Evolutionary conservation across 768 basidiomycete species (phyloP), one percentile per base, ranked within the genome.

Genomic region (Amanita molliuscula): DNA sequence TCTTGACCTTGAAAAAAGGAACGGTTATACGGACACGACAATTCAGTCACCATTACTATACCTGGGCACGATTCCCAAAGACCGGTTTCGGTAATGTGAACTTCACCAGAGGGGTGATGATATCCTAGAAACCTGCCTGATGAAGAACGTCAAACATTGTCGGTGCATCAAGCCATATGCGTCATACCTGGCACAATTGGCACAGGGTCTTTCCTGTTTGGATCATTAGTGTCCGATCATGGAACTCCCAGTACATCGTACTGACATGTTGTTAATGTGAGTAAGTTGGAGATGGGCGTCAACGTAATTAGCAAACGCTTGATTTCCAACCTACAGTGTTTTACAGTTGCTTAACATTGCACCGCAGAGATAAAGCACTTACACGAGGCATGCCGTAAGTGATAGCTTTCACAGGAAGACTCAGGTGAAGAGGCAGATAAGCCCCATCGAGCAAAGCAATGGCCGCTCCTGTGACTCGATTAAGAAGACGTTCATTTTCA

Each of bases 291-390:
- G 34, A 48, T 77, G 62, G 6, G 71, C 65, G 53, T 82, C 79
- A 44, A 82, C 74, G 54, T 78, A 80, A 57, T 81, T 54, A 0
- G 80, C 81, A 53, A 82, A 85, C 1, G 69, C 77, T 58, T 74
- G 73, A 60, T 83, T 82, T 10, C 82, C 79, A 23, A 73, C 72
- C 72, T 73, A 35, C 4, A 38, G 10, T 18, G 35, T 4, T 26
- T 28, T 9, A 1, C 7, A 3, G 7, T 8, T n/a, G n/a, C n/a
- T n/a, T n/a, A 13, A 50, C 41, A 21, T 18, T 21, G 50, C 21
- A 6, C 47, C 43, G 26, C 15, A 16, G 42, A 15, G 13, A 6
- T 16, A 23, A 7, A 25, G 28, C 60, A 54, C 65, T 29, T 58
- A 71, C 73, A 34, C 73, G 61, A 21, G 74, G 72, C 59, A 72